Evolutionary conservation across 257 asterid species (phyloP).

Genomic region (Schizonepeta tenuifolia): DNA sequence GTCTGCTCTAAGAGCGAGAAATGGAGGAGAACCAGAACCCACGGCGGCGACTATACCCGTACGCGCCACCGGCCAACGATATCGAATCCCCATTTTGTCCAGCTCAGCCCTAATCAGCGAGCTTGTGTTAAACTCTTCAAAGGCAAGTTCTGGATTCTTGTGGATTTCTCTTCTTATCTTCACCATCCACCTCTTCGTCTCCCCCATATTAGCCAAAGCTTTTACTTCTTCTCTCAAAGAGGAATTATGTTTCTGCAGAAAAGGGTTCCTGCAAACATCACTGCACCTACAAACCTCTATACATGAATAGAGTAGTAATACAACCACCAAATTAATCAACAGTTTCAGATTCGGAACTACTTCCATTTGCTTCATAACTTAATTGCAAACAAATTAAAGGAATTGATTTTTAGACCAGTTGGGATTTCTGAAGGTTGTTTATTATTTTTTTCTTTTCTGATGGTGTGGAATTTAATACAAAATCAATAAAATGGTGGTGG

Average conservation of each 20-base stretch:
- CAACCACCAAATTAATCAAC: neutral
- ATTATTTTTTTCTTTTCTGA: neutral
- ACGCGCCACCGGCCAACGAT: constrained; percentile 59
- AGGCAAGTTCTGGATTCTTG: constrained; percentile 59
- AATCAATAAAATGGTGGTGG: neutral
- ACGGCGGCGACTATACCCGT: constrained; percentile 55
- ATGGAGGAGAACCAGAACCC: constrained; percentile 57
- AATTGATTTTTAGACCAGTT: neutral
- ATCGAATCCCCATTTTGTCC: constrained; percentile 48
- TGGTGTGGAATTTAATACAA: neutral
- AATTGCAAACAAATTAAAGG: neutral
- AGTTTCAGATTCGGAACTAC: neutral
- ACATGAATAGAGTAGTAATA: neutral
- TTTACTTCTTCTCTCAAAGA: constrained; percentile 32
- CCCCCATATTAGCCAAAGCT: constrained; percentile 36
- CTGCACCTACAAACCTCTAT: neutral
- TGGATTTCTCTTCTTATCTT: constrained; percentile 51
- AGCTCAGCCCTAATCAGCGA: constrained; percentile 48
- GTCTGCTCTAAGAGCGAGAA: constrained; percentile 68
- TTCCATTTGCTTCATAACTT: neutral
- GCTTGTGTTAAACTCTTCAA: constrained; percentile 52
- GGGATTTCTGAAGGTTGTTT: neutral
- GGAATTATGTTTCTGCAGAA: constrained; percentile 24
- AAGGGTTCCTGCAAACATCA: constrained; percentile 22
- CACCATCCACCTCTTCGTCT: constrained; percentile 48